phyloP scores from a whole-genome alignment of 2,329 filamentous ascomycete species.

The Colletotrichum sidae region DNA sequence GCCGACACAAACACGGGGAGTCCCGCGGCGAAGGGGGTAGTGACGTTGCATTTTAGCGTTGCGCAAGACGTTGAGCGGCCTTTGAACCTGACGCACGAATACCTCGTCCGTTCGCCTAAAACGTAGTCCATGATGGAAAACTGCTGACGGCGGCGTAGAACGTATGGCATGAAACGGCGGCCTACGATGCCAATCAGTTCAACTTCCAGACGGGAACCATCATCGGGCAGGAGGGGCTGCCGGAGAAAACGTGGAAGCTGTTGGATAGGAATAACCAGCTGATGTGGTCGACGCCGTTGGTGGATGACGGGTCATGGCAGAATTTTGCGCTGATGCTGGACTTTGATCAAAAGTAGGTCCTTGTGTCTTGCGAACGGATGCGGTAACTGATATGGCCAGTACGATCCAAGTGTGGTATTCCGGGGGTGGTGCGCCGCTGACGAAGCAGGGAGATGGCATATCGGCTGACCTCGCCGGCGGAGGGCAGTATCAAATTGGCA shows the following conservation, averaged over 20 bases:
- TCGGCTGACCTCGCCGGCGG: constrained; percentile 20
- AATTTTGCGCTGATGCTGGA: constrained; percentile 40
- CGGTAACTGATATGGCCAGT: constrained; percentile 1
- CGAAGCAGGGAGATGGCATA: constrained; percentile 14
- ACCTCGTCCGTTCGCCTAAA: constrained; percentile 41
- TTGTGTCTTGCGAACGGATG: background rate
- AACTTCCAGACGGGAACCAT: constrained; percentile 51
- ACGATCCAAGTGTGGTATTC: constrained; percentile 40
- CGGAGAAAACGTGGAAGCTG: constrained; percentile 33
- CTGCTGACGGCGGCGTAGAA: constrained; percentile 37
- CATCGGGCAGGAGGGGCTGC: constrained; percentile 38
- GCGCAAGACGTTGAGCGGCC: constrained; percentile 46
- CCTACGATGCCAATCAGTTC: constrained; percentile 52
- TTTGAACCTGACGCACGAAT: constrained; percentile 52
- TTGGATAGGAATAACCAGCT: constrained; percentile 34
- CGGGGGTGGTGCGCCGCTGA: constrained; percentile 22
- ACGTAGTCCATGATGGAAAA: background rate
- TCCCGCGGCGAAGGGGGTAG: constrained; percentile 48
- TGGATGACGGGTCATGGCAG: constrained; percentile 36
- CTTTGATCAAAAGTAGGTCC: constrained; percentile 34
- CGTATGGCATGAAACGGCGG: constrained; percentile 52
- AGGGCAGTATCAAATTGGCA: constrained; percentile 61
- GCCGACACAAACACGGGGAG: constrained; percentile 54
- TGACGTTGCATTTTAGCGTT: constrained; percentile 52
- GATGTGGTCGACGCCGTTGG: constrained; percentile 37